Base-by-base conservation (phyloP, 2,329 filamentous ascomycete genomes). In the Penicillium sp. region DNA sequence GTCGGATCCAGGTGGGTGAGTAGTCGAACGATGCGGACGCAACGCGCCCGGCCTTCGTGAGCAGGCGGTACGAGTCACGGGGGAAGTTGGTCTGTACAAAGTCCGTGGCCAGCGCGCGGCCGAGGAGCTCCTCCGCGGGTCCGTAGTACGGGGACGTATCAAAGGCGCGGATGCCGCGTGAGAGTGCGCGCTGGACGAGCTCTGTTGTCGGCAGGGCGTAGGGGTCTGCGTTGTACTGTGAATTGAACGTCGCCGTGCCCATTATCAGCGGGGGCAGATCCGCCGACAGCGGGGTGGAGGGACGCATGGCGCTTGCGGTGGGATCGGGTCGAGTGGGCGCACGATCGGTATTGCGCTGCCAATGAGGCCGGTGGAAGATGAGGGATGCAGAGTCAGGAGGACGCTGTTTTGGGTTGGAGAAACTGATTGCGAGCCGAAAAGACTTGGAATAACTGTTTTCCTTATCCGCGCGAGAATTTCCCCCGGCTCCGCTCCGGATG, bases 1-100 rank as follows among this genome's bases (percentile, higher is more conserved):
- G 57, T 10, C 72, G 63, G 15, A 84, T 72, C 78, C 78, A 81
- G 30, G 66, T 58, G 2, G 73, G 70, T 6, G 77, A 80, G 60
- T 83, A 84, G 55, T 84, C 78, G 50, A 83, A 84, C 30, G 75
- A 71, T 1, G 75, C 66, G 8, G 62, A 62, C 1, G 69, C 69
- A 47, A 83, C 66, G 7, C 80, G 78, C 16, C 80, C 80, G 33
- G 79, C 76, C 60, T 84, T 84, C 15, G 80, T 84, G 51, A 83
- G 69, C 41, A 83, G 63, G 54, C 76, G 75, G 62, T 80, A 81
- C 15, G 77, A 71, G 11, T 71, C 47, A 27, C 80, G 74, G 4
- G 87, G 72, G 14, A 84, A 71, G 25, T 67, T 57, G 20, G 57
- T 49, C 48, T 59, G 64, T 20, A 73, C 65, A 43, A 61, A 60